These are phyloP conservation scores for Cystofilobasidium macerans DNA, from an alignment of 768 basidiomycete species.

Conservation along the genomic window DNA sequence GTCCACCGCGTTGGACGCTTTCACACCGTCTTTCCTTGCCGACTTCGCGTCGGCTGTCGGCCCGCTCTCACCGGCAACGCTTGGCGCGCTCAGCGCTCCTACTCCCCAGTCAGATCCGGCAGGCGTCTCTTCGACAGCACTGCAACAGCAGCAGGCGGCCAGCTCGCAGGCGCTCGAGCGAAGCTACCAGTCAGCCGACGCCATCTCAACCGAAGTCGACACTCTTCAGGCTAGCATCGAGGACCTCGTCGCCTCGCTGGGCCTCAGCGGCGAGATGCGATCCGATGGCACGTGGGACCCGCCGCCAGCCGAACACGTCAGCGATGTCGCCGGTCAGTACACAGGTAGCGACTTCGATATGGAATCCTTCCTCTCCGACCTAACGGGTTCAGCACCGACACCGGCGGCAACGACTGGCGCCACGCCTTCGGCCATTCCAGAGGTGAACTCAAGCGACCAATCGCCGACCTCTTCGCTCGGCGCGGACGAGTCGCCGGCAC, in stretches of 20 bases:
- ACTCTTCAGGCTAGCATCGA: conserved; percentile 17
- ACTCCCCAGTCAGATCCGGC: too few relatives aligned
- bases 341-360: conserved; percentile 11
- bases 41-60: conserved; percentile 12
- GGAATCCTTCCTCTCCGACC: conserved; percentile 8
- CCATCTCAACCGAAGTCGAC: conserved; percentile 22
- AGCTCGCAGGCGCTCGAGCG: not conserved
- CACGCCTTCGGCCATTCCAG: too few relatives aligned
- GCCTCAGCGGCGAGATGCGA: not conserved
- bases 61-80: conserved; percentile 10
- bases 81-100: not conserved
- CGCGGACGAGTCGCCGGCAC: not conserved
- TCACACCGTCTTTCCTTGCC: conserved; percentile 3
- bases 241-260: conserved; percentile 16
- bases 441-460: too few relatives aligned
- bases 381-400: not conserved
- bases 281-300: not conserved
- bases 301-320: not conserved
- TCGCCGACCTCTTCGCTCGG: too few relatives aligned
- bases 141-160: too few relatives aligned
- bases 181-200: conserved; percentile 12
- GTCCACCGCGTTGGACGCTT: not conserved
- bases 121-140: too few relatives aligned
- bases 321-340: not conserved
- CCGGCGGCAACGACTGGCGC: not conserved